These are phyloP conservation scores for Sarocladium strictum DNA, from an alignment of 2,329 filamentous ascomycete species.

Conservation along the genomic window DNA sequence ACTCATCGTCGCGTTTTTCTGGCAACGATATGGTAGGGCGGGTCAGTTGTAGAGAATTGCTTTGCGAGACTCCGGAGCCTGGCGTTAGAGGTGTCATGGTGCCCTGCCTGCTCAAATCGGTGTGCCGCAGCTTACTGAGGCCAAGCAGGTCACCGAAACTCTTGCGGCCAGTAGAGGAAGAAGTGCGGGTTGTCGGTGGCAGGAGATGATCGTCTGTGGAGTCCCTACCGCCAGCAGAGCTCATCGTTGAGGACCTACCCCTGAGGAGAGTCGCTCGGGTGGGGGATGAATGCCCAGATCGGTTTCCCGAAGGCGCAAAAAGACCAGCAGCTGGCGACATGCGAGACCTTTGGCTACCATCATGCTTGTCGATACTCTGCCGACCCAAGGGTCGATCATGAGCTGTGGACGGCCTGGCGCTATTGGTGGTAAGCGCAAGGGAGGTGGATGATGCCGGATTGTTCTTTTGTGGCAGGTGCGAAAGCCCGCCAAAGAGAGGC, in stretches of 20 bases:
- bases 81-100: constrained; percentile 66
- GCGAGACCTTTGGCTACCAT: constrained; percentile 18
- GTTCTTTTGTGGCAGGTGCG: constrained; percentile 74
- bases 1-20: constrained; percentile 78
- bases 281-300: constrained; percentile 62
- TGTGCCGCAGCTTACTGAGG: constrained; percentile 70
- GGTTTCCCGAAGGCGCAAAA: constrained; percentile 31
- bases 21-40: constrained; percentile 69
- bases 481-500: constrained; percentile 70
- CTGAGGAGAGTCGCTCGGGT: constrained; percentile 57
- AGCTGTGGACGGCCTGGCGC: constrained; percentile 28
- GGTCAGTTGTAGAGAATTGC: constrained; percentile 73
- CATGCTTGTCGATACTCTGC: constrained; percentile 18
- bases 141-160: constrained; percentile 88
- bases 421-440: constrained; percentile 25
- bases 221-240: constrained; percentile 63
- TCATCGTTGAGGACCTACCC: constrained; percentile 83
- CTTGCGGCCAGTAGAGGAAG: constrained; percentile 83
- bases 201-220: constrained; percentile 66
- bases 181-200: constrained; percentile 66
- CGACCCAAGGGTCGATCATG: constrained; percentile 13
- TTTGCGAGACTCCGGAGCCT: constrained; percentile 65
- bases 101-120: constrained; percentile 65
- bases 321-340: constrained; percentile 42
- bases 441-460: constrained; percentile 40